Evolutionary conservation across 1,139 yeast species (phyloP).

Genomic region (Kodamaea arcana): DNA sequence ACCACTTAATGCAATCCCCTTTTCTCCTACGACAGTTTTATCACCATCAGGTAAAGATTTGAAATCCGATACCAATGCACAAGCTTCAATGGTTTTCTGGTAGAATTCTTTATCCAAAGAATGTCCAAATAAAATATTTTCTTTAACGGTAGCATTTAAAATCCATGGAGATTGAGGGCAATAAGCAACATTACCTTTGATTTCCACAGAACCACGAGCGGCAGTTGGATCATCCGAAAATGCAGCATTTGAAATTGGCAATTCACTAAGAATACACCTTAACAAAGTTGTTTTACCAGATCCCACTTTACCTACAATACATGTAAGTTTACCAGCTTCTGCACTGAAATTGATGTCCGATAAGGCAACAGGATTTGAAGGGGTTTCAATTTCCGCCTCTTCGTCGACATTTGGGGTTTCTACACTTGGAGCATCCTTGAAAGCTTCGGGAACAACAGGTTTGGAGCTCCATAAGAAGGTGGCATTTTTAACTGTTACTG

Average conservation of each 20-base stretch:
- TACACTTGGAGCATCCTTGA: slow-evolving; percentile 6
- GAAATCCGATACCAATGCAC: slow-evolving; percentile 20
- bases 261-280: slow-evolving; percentile 22
- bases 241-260: slow-evolving; percentile 11
- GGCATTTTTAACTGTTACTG: slow-evolving; percentile 11
- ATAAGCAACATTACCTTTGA: slow-evolving; percentile 23
- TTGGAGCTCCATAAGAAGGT: slow-evolving; percentile 16
- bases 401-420: slow-evolving; percentile 1
- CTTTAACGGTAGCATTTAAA: slow-evolving; percentile 19
- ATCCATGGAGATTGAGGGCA: slow-evolving; percentile 24
- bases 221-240: slow-evolving; percentile 9
- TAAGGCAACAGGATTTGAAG: slow-evolving; percentile 38
- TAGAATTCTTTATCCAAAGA: slow-evolving; percentile 17
- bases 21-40: slow-evolving; percentile 22
- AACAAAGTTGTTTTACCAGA: slow-evolving; percentile 27
- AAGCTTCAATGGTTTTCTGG: slow-evolving; percentile 17
- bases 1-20: slow-evolving; percentile 25
- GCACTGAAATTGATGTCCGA: slow-evolving; percentile 21
- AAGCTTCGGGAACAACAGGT: slow-evolving; percentile 10
- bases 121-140: slow-evolving; percentile 22
- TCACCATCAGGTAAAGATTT: slow-evolving; percentile 23
- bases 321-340: slow-evolving; percentile 22
- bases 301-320: slow-evolving; percentile 28
- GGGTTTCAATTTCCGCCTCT: slow-evolving; percentile 12
- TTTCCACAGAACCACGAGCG: slow-evolving; percentile 8